phyloP scores from a whole-genome alignment of 768 basidiomycete genomes.

The Scleroderma bovista region DNA sequence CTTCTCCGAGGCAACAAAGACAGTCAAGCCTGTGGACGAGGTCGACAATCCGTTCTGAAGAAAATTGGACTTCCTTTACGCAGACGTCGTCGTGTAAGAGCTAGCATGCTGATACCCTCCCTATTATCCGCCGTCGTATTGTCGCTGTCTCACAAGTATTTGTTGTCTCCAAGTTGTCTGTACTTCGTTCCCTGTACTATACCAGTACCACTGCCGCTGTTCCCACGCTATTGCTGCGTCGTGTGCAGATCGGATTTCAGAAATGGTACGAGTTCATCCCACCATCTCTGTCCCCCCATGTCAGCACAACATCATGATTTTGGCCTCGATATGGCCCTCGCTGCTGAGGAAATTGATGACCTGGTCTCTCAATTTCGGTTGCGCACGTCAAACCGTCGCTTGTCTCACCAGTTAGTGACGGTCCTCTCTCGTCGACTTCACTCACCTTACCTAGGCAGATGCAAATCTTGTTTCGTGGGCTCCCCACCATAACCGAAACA shows the following conservation, averaged over 20 bases:
- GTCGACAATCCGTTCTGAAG: slow-evolving; percentile 70
- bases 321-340: slow-evolving; percentile 4
- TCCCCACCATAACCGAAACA: slow-evolving; percentile 48
- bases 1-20: slow-evolving; percentile 29
- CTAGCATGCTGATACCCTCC: slow-evolving; percentile 11
- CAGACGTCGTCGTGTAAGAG: slow-evolving; percentile 22
- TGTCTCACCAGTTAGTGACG: slow-evolving; percentile 22
- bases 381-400: slow-evolving; percentile 14
- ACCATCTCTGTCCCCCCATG: slow-evolving; percentile 8
- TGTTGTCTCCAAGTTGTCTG: slow-evolving; percentile 17
- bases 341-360: slow-evolving; percentile 27
- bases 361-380: slow-evolving; percentile 26
- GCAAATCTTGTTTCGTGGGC: slow-evolving; percentile 35
- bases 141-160: slow-evolving; percentile 8
- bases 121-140: slow-evolving; percentile 19
- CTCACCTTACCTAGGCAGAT: slow-evolving; percentile 26
- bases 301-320: slow-evolving; percentile 14
- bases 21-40: slow-evolving; percentile 34
- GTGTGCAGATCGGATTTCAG: not conserved
- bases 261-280: too few relatives aligned
- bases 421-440: not conserved
- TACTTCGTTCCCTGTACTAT: slow-evolving; percentile 17
- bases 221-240: slow-evolving; percentile 20
- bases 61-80: slow-evolving; percentile 4
- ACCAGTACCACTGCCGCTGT: slow-evolving; percentile 3